These are phyloP conservation scores for Litchi chinensis DNA, from an alignment of 345 rosid genomes.

Conservation along the genomic window DNA sequence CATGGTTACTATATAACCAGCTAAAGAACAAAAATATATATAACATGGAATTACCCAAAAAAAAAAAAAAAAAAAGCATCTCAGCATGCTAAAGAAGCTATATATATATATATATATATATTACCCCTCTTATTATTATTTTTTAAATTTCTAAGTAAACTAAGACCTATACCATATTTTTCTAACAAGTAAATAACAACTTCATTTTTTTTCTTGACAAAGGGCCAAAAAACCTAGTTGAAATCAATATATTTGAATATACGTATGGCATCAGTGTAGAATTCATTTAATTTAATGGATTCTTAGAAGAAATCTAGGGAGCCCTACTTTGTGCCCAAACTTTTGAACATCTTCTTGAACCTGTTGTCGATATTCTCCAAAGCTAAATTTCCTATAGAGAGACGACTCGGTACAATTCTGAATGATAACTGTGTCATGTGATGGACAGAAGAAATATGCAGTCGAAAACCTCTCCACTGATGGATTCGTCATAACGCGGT, in stretches of 20 bases:
- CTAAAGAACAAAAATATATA: no score
- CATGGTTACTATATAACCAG: no score
- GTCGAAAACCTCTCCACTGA: slow-evolving; percentile 73
- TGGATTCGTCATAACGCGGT: slow-evolving; percentile 78
- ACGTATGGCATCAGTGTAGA: neutral
- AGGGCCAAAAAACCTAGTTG: slow-evolving; percentile 6
- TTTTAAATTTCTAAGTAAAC: neutral
- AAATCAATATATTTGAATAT: neutral
- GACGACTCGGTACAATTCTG: slow-evolving; percentile 50
- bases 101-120: no score
- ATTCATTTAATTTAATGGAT: neutral
- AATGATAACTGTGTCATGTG: slow-evolving; percentile 59
- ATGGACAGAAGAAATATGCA: slow-evolving; percentile 92
- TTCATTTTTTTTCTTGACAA: no score
- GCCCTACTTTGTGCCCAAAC: slow-evolving; percentile 86
- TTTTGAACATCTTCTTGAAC: slow-evolving; percentile 78
- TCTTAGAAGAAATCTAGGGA: slow-evolving; percentile 64
- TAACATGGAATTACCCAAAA: neutral
- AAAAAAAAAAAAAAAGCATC: no score
- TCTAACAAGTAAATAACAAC: neutral
- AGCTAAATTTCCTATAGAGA: slow-evolving; percentile 67
- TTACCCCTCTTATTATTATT: no score
- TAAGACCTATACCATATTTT: neutral
- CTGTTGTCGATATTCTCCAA: slow-evolving; percentile 67
- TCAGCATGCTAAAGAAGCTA: neutral